Percentiles rank a stretch among this genome's conserved stretches.
phyloP scores from a whole-genome alignment of 2,329 filamentous ascomycete species.

The Neonectria hederae region DNA sequence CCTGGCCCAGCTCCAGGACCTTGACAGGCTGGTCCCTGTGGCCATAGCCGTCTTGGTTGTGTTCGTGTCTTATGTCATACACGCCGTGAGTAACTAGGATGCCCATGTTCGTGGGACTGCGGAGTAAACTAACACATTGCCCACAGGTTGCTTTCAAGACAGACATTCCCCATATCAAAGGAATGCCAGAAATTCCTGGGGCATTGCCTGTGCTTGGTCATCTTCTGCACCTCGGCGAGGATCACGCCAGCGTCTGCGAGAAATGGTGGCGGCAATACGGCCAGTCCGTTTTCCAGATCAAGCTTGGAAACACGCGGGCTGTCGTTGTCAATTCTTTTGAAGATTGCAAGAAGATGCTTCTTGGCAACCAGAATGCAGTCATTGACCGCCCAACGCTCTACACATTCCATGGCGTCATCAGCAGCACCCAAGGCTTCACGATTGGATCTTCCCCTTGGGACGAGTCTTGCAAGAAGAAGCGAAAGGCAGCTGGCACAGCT shows the following conservation, averaged over 20 bases:
- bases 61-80: not conserved
- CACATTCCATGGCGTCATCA: conserved; percentile 64
- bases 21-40: not conserved
- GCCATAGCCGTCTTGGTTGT: not conserved
- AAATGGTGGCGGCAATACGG: conserved; percentile 59
- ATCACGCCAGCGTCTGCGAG: conserved; percentile 62
- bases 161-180: conserved; percentile 59
- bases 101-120: not conserved
- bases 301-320: conserved; percentile 61
- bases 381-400: conserved; percentile 61
- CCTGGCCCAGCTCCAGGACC: not conserved
- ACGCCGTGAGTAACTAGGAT: conserved; percentile 1
- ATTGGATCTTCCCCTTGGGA: conserved; percentile 65
- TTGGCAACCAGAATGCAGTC: conserved; percentile 59
- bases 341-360: conserved; percentile 60
- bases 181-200: conserved; percentile 60
- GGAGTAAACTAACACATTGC: not conserved
- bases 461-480: conserved; percentile 61
- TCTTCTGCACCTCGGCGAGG: conserved; percentile 60
- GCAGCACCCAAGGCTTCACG: conserved; percentile 62
- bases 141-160: conserved; percentile 46
- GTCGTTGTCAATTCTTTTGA: conserved; percentile 64
- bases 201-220: conserved; percentile 61
- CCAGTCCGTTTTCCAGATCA: conserved; percentile 50
- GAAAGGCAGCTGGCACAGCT: conserved; percentile 60